These are phyloP conservation scores for Aspergillus nanangensis DNA, from an alignment of 495 filamentous ascomycete genomes.

Conservation along the genomic window DNA sequence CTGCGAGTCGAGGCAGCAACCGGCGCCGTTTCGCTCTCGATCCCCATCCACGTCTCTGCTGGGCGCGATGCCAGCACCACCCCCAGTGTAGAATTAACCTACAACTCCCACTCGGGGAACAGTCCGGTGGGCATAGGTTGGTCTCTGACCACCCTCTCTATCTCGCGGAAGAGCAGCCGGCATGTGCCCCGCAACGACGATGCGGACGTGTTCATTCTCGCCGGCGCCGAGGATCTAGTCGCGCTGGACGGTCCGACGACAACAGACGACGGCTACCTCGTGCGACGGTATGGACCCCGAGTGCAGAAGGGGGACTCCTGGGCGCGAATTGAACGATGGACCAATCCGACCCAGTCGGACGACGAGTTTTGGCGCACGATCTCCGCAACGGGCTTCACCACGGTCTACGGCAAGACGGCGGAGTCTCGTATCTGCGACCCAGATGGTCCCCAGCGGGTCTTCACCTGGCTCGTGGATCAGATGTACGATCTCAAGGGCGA, in stretches of 20 bases:
- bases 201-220: too few relatives aligned
- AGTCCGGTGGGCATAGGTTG: too few relatives aligned
- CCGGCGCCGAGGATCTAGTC: too few relatives aligned
- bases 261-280: not conserved
- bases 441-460: not conserved
- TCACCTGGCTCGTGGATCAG: constrained; percentile 1
- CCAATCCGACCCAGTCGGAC: not conserved
- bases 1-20: too few relatives aligned
- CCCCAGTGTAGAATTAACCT: too few relatives aligned
- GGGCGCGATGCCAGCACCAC: too few relatives aligned
- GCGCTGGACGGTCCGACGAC: not conserved
- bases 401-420: not conserved
- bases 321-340: constrained; percentile 5
- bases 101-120: too few relatives aligned
- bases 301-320: not conserved
- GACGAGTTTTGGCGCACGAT: constrained; percentile 1
- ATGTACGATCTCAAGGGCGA: not conserved
- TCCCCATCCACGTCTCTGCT: too few relatives aligned
- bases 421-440: not conserved
- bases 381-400: not conserved
- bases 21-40: too few relatives aligned
- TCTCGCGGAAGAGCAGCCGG: too few relatives aligned
- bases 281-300: constrained; percentile 1
- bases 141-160: too few relatives aligned
- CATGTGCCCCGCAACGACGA: too few relatives aligned